A percentile compares a stretch with the other conserved stretches of the same genome.
These are phyloP conservation scores for Brassica nigra DNA, from an alignment of 345 rosid species.

Conservation along the genomic window DNA sequence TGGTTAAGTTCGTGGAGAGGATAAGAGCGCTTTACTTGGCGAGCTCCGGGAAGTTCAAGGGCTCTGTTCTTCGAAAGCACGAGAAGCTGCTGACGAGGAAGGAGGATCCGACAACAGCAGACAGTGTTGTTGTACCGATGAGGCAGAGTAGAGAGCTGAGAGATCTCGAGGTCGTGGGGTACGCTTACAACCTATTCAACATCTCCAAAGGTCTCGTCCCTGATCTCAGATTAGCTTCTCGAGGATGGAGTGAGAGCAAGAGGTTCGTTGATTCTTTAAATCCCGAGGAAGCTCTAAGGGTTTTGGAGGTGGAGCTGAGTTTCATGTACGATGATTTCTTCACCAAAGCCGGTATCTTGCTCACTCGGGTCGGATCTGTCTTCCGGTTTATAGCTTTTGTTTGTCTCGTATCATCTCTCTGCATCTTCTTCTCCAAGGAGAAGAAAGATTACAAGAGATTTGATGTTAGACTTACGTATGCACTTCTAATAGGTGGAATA, in stretches of 20 bases:
- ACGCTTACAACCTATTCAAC: constrained; percentile 16
- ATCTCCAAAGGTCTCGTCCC: not conserved
- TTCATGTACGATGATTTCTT: constrained; percentile 41
- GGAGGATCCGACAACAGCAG: not conserved
- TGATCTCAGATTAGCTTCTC: constrained; percentile 5
- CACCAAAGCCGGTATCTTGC: constrained; percentile 26
- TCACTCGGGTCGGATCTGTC: not conserved
- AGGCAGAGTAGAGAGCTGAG: constrained; percentile 12
- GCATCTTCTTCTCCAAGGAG: not conserved
- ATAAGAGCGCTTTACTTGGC: constrained; percentile 39
- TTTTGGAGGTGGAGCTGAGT: constrained; percentile 39
- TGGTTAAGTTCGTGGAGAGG: constrained; percentile 44
- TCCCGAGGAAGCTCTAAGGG: constrained; percentile 19
- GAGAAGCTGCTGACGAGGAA: not conserved
- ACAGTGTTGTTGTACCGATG: not conserved
- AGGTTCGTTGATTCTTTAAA: not conserved
- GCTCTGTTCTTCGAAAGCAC: not conserved
- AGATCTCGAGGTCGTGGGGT: not conserved
- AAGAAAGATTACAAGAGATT: not conserved
- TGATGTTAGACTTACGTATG: constrained; percentile 31
- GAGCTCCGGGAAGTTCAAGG: constrained; percentile 29
- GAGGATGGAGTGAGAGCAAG: not conserved
- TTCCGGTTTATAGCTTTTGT: not conserved
- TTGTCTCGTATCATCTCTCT: not conserved
- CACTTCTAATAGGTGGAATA: constrained; percentile 25